Percentiles rank a stretch among this genome's conserved stretches.
phyloP scores from a whole-genome alignment of 108 stramenopile genomes.

The Nitzschia sp. region DNA sequence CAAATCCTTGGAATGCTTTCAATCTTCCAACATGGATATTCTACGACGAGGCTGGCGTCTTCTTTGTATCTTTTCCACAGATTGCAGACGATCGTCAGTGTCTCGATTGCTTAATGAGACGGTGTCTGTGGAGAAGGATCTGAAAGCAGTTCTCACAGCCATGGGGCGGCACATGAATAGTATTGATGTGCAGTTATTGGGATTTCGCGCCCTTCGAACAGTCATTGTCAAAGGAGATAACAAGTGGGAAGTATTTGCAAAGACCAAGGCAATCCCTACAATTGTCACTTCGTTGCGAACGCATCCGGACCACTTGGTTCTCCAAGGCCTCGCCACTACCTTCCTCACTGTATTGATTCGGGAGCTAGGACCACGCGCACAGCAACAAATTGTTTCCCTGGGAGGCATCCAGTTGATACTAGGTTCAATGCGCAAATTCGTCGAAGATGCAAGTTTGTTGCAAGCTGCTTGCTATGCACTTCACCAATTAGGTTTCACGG shows the following conservation, averaged over 20 bases:
- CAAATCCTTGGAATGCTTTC: constrained; percentile 15
- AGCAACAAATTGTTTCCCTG: constrained; percentile 1
- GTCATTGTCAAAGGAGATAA: neutral
- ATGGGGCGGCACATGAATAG: constrained; percentile 5
- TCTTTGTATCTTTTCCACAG: constrained; percentile 3
- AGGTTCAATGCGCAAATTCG: constrained; percentile 2
- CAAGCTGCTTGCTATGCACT: constrained; percentile 17
- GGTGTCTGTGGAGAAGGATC: neutral
- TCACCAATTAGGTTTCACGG: constrained; percentile 7
- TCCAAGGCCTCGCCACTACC: neutral
- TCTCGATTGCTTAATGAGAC: neutral
- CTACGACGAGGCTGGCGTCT: constrained; percentile 26
- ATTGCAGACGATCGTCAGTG: neutral
- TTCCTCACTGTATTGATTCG: constrained; percentile 23
- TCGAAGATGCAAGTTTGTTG: constrained; percentile 3
- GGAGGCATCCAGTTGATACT: constrained; percentile 12
- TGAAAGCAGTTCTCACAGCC: neutral
- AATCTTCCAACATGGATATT: constrained; percentile 15
- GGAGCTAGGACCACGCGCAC: neutral
- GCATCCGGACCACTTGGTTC: neutral
- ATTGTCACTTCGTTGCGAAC: constrained; percentile 9
- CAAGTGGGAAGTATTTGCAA: constrained; percentile 5
- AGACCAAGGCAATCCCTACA: constrained; percentile 2
- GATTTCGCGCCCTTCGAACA: constrained; percentile 16
- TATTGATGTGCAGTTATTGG: constrained; percentile 12